A percentile compares a stretch with the other conserved stretches of the same genome.
Evolutionary conservation across 176 grass and related monocot species (phyloP).

Genomic region (Puccinellia tenuiflora): DNA sequence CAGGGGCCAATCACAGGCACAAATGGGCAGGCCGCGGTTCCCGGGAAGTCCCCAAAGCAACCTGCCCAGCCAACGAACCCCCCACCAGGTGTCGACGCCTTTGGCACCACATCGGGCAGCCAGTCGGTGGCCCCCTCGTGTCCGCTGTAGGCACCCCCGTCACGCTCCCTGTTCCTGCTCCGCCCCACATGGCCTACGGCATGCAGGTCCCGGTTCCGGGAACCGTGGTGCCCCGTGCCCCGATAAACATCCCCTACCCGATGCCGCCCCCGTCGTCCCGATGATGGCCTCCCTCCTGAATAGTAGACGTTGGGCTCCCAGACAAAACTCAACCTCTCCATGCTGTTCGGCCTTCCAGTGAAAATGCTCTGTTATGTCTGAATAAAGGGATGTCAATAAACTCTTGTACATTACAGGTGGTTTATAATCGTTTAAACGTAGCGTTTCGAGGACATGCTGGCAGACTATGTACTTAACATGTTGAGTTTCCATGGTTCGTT

Average conservation of each 20-base stretch:
- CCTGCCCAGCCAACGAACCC: slow-evolving; percentile 40
- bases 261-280: slow-evolving; percentile 63
- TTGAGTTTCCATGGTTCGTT: not conserved
- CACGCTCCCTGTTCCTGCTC: slow-evolving; percentile 44
- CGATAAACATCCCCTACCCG: slow-evolving; percentile 54
- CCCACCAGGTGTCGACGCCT: slow-evolving; percentile 43
- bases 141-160: slow-evolving; percentile 90
- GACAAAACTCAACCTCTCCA: not conserved
- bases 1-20: slow-evolving; percentile 66
- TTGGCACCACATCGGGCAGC: slow-evolving; percentile 85
- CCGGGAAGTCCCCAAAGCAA: slow-evolving; percentile 50
- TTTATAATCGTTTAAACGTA: slow-evolving; percentile 11
- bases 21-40: slow-evolving; percentile 37
- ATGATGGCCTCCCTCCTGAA: slow-evolving; percentile 19
- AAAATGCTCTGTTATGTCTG: slow-evolving; percentile 6
- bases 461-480: slow-evolving; percentile 8
- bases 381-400: slow-evolving; percentile 51
- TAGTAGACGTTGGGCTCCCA: not conserved
- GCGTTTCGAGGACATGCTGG: slow-evolving; percentile 12
- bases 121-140: slow-evolving; percentile 60
- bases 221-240: slow-evolving; percentile 52
- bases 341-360: not conserved
- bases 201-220: slow-evolving; percentile 46
- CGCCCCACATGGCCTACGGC: slow-evolving; percentile 70
- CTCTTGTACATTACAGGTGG: slow-evolving; percentile 43